A percentile compares a stretch with the other conserved stretches of the same genome.
phyloP scores from a whole-genome alignment of 106 monocot genomes.

The Allium fistulosum region DNA sequence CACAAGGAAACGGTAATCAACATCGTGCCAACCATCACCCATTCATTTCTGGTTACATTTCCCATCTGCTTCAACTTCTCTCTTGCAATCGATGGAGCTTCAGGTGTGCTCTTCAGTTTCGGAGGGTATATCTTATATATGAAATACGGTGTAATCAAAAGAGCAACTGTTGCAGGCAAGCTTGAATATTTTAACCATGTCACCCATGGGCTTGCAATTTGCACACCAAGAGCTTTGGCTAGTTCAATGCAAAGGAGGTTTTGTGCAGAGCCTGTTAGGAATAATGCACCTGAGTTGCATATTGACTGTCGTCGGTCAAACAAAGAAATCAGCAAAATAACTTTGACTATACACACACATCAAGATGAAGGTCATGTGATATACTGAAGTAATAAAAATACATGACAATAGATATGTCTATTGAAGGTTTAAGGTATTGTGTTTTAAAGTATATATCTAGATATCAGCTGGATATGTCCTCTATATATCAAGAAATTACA shows the following conservation, averaged over 20 bases:
- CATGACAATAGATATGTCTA: too few species aligned
- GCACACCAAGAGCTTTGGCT: constrained; percentile 74
- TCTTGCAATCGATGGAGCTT: constrained; percentile 67
- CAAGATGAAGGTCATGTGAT: too few species aligned
- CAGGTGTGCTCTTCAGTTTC: constrained; percentile 80
- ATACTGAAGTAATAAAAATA: too few species aligned
- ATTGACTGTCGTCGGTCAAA: constrained; percentile 50
- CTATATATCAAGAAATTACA: too few species aligned
- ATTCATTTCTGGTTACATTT: constrained; percentile 70
- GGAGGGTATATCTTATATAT: constrained; percentile 84
- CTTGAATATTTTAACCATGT: constrained; percentile 85
- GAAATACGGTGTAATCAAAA: constrained; percentile 68
- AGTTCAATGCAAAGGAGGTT: constrained; percentile 85
- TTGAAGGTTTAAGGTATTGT: too few species aligned
- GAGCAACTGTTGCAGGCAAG: constrained; percentile 71
- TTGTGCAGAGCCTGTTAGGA: constrained; percentile 88
- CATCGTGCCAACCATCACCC: constrained; percentile 84
- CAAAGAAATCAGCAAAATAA: neutral
- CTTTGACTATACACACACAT: neutral
- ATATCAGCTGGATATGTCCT: too few species aligned
- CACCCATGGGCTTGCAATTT: constrained; percentile 77
- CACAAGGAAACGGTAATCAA: constrained; percentile 83
- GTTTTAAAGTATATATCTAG: too few species aligned
- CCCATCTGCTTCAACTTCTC: constrained; percentile 80
- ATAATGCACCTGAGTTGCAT: constrained; percentile 87